Evolutionary conservation across 139 green algal genomes (phyloP).

Genomic region (Dunaliella primolecta): DNA sequence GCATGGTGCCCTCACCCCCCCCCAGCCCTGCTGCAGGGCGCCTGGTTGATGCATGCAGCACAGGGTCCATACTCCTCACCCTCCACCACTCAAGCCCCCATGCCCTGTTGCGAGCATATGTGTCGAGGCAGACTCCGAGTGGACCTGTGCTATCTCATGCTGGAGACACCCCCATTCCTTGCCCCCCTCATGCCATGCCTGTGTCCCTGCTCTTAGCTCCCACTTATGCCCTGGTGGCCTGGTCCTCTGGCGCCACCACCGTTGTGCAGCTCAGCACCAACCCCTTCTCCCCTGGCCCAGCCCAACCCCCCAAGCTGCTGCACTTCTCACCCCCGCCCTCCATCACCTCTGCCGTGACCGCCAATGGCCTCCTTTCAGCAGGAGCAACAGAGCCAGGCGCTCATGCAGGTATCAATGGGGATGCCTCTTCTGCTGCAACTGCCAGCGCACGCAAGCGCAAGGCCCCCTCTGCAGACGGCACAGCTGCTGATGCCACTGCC

Average conservation of each 20-base stretch:
- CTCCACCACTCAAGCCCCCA: not conserved
- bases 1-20: not conserved
- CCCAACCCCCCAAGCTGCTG: not conserved
- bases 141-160: not conserved
- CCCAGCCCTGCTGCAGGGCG: not conserved
- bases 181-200: not conserved
- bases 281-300: no score
- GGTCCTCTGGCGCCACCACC: constrained; percentile 1
- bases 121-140: not conserved
- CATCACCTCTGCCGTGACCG: not conserved
- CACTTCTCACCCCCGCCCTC: not conserved
- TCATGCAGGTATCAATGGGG: not conserved
- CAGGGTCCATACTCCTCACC: not conserved
- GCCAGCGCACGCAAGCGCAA: constrained; percentile 23
- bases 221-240: not conserved
- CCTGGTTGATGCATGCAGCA: not conserved
- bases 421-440: not conserved
- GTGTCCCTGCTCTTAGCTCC: not conserved
- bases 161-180: not conserved
- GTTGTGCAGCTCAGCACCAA: not conserved
- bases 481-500: not conserved
- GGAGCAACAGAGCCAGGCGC: not conserved
- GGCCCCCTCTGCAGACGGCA: not conserved
- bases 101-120: not conserved
- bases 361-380: not conserved